Percentiles rank a stretch among this genome's conserved stretches.
Evolutionary conservation across 306 rosid genomes (phyloP).

Genomic region (Cucumis hystrix): DNA sequence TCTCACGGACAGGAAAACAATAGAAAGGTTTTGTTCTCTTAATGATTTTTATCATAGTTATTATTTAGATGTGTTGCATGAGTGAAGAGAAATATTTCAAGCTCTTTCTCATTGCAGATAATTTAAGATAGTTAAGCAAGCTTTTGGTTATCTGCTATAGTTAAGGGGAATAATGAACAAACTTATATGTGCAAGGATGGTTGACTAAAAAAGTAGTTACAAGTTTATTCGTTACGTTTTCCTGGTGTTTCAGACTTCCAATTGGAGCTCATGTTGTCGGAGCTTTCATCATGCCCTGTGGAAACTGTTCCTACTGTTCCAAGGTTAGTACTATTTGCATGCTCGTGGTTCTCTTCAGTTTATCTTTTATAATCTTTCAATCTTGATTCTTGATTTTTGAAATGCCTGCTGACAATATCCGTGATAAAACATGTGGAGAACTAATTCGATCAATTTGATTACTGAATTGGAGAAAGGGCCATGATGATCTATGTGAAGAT

Average conservation of each 20-base stretch:
- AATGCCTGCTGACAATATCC: background rate
- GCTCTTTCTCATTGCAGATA: background rate
- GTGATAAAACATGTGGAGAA: background rate
- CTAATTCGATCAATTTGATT: conserved; percentile 7
- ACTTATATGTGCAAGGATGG: background rate
- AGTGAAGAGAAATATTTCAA: background rate
- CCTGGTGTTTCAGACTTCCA: conserved; percentile 46
- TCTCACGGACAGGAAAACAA: conserved; percentile 30
- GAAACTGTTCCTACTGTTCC: conserved; percentile 72
- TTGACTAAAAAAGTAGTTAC: background rate
- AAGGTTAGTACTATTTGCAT: conserved; percentile 32
- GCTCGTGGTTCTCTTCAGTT: background rate
- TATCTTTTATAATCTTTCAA: background rate
- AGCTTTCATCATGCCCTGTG: conserved; percentile 97
- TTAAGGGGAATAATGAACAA: background rate
- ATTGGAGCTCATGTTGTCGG: conserved; percentile 75
- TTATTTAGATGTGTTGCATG: background rate
- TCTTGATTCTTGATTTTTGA: background rate
- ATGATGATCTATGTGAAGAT: conserved; percentile 83
- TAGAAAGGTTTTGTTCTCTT: conserved; percentile 37
- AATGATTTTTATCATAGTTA: background rate
- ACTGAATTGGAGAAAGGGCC: conserved; percentile 47
- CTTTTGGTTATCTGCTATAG: background rate
- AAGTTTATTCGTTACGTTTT: background rate
- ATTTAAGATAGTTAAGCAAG: background rate